Percentiles rank a stretch among this genome's conserved stretches.
Evolutionary conservation across 106 monocot genomes (phyloP).

Genomic region (Agapanthus africanus): DNA sequence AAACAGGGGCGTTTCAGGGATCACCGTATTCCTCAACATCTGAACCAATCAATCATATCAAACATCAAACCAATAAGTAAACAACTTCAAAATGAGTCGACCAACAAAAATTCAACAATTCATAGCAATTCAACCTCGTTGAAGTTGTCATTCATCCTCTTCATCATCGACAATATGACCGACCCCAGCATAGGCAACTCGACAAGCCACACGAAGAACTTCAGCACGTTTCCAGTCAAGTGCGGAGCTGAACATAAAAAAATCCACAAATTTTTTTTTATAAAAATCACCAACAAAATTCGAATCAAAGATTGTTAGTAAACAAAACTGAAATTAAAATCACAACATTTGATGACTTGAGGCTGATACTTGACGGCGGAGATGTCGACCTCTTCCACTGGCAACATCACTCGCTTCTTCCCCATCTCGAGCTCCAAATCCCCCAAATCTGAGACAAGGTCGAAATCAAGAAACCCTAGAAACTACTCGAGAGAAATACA

Average conservation of each 20-base stretch:
- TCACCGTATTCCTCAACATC: slow-evolving; percentile 64
- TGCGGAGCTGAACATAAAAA: slow-evolving; percentile 56
- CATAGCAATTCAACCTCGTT: slow-evolving; percentile 29
- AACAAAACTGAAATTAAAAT: background rate
- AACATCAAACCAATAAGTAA: background rate
- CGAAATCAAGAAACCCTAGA: no score
- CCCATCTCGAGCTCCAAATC: slow-evolving; percentile 12
- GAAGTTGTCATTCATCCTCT: slow-evolving; percentile 47
- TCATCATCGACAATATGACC: slow-evolving; percentile 37
- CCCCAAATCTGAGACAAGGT: background rate
- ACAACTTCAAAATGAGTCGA: background rate
- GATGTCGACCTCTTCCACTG: slow-evolving; percentile 80
- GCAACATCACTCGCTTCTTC: slow-evolving; percentile 48
- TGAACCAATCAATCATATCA: slow-evolving; percentile 18
- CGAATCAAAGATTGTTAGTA: background rate
- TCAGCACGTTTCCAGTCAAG: slow-evolving; percentile 48
- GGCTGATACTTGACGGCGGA: slow-evolving; percentile 57
- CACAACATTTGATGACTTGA: slow-evolving; percentile 35
- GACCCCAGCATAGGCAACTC: slow-evolving; percentile 53
- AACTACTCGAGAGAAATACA: no score
- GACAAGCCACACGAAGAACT: slow-evolving; percentile 66
- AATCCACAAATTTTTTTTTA: background rate
- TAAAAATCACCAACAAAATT: background rate
- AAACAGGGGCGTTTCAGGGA: slow-evolving; percentile 87
- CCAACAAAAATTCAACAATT: background rate